Evolutionary conservation across 1,284 basidiomycete species (phyloP), one percentile per base, ranked within the genome.

Genomic region (Ustilago bromivora): DNA sequence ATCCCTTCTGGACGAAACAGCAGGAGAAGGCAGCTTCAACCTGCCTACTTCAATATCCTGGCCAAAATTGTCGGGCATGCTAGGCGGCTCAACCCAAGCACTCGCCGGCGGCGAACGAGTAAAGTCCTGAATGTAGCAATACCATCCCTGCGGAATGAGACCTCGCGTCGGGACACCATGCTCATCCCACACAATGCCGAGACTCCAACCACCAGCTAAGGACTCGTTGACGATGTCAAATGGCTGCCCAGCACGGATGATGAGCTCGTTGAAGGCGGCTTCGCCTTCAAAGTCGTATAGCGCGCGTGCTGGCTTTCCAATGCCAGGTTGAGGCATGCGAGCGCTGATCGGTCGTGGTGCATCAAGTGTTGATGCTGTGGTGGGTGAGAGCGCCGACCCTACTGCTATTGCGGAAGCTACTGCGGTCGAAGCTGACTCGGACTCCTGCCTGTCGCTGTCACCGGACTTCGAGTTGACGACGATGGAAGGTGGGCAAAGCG

Each of bases 201-300:
- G 64, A 69, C 80, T 81, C 81, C 81, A 83, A 5, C 81, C 81
- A 8, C 74, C 80, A 8, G 72, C 71, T 1, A 83, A 65, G 35
- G 80, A 58, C 56, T 80, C 78, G 35, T 79, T 80, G 59, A 83
- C 57, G 41, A 83, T 74, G 41, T 83, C 76, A 23, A 83, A 83
- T 1, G 58, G 53, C 59, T 82, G 71, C 0, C 80, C 81, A 1
- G 81, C 80, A 5, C 56, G 56, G 19, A 82, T 58, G 38, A 59
- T 35, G 23, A 83, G 77, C 57, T 83, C 80, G 68, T 83, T 83
- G 76, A 79, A 82, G 0, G 69, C 59, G 2, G 75, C 49, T 41
- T 83, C 80, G 19, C 81, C 81, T 6, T 71, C 66, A 51, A 83
- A 80, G 60, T 75, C 81, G 63, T 75, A 83, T 2, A 83, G 62